Conservation (phyloP, 495 filamentous ascomycete genomes). For the Podospora didyma region DNA sequence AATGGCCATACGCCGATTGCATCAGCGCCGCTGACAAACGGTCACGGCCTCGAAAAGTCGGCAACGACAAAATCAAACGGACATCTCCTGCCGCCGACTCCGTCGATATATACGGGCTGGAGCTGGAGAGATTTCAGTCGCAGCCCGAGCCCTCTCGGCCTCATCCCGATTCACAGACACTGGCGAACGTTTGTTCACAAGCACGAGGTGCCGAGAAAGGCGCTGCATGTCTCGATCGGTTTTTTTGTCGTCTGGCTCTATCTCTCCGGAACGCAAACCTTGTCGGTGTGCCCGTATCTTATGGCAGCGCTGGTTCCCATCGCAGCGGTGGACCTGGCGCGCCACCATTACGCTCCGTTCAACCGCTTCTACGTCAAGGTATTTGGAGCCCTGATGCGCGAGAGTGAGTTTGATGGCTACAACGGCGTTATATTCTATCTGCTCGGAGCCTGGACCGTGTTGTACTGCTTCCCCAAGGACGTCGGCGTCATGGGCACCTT, state of each 20-base stretch:
- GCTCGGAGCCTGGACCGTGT: constrained; percentile 78
- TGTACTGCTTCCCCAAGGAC: constrained; percentile 89
- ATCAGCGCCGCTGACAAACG: constrained; percentile 4
- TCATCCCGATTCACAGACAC: constrained; percentile 87
- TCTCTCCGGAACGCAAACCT: constrained; percentile 65
- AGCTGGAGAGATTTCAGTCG: constrained; percentile 79
- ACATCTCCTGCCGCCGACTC: constrained; percentile 38
- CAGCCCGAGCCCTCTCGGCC: constrained; percentile 83
- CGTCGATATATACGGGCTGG: constrained; percentile 56
- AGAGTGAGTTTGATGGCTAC: constrained; percentile 86
- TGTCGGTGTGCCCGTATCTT: constrained; percentile 75
- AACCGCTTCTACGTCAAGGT: constrained; percentile 83
- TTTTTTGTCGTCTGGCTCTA: constrained; percentile 87
- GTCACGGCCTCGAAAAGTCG: constrained; percentile 17
- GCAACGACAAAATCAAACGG: constrained; percentile 19
- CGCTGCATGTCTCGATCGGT: constrained; percentile 88
- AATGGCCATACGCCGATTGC: constrained; percentile 5
- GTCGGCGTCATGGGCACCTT: constrained; percentile 85
- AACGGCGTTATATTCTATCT: constrained; percentile 98
- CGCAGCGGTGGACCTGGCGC: constrained; percentile 71
- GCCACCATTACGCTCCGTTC: constrained; percentile 72
- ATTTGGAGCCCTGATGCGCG: constrained; percentile 89
- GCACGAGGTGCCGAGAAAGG: constrained; percentile 73
- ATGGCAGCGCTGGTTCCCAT: constrained; percentile 85
- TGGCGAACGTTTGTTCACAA: constrained; percentile 70